Conservation (phyloP, 176 grass and related monocot species). For the Phoenix dactylifera region DNA sequence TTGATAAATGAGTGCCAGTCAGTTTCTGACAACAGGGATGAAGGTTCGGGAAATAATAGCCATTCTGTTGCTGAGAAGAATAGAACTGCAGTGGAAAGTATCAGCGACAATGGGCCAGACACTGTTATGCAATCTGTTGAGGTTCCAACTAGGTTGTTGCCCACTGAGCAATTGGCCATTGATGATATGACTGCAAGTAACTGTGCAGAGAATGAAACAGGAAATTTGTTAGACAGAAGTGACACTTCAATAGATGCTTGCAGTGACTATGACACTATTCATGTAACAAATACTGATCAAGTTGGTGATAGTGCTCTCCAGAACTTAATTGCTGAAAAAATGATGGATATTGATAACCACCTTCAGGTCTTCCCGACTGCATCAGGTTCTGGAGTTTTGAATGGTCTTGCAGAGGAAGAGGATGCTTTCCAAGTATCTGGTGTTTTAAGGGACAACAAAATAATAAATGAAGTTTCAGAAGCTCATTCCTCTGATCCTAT, state of each 20-base stretch:
- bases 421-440: too few relatives aligned
- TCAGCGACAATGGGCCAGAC: too few relatives aligned
- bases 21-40: too few relatives aligned
- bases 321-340: not conserved
- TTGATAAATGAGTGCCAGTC: not conserved
- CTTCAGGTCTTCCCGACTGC: too few relatives aligned
- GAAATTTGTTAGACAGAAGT: not conserved
- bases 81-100: too few relatives aligned
- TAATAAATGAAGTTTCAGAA: not conserved
- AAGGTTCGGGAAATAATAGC: too few relatives aligned
- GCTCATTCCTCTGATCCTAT: constrained; percentile 9
- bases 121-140: not conserved
- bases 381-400: too few relatives aligned
- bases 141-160: not conserved
- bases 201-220: not conserved
- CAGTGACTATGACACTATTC: not conserved
- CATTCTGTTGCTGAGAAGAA: too few relatives aligned
- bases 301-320: not conserved
- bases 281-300: not conserved
- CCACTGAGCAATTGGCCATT: constrained; percentile 1
- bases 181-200: not conserved
- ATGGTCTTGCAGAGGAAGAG: too few relatives aligned
- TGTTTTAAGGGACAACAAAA: not conserved
- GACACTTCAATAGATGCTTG: not conserved
- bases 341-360: constrained; percentile 1